A percentile compares a stretch with the other conserved stretches of the same genome.
Conservation (phyloP, 75 land plant genomes). For the Picea sitchensis region DNA sequence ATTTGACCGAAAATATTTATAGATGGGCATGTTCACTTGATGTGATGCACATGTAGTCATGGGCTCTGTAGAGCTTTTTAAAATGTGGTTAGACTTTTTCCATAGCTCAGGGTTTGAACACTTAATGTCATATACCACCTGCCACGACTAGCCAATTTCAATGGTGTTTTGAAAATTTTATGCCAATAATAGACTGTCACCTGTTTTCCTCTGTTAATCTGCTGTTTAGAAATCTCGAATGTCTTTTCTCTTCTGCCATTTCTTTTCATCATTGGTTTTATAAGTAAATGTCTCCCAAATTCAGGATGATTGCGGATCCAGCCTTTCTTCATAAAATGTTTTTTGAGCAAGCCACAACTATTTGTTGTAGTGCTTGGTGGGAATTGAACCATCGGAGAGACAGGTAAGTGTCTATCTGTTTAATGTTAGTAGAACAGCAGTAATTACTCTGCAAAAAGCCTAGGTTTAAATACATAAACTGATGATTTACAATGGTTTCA, state of each 20-base stretch:
- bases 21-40: too few relatives aligned
- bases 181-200: background rate
- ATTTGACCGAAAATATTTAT: too few relatives aligned
- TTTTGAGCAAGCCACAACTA: conserved; percentile 67
- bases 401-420: conserved; percentile 43
- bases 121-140: background rate
- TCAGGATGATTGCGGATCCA: conserved; percentile 97
- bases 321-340: conserved; percentile 69
- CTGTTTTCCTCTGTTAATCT: background rate
- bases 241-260: background rate
- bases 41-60: too few relatives aligned
- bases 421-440: background rate
- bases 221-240: background rate
- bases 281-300: background rate
- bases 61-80: too few relatives aligned
- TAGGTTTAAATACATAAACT: background rate
- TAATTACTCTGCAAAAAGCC: background rate
- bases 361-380: conserved; percentile 81
- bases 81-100: background rate
- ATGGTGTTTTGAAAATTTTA: background rate
- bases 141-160: too few relatives aligned
- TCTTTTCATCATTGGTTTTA: background rate
- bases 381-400: conserved; percentile 78
- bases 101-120: background rate
- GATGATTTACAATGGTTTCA: background rate